phyloP scores from a whole-genome alignment of 306 rosid species.

The Lotus japonicus region DNA sequence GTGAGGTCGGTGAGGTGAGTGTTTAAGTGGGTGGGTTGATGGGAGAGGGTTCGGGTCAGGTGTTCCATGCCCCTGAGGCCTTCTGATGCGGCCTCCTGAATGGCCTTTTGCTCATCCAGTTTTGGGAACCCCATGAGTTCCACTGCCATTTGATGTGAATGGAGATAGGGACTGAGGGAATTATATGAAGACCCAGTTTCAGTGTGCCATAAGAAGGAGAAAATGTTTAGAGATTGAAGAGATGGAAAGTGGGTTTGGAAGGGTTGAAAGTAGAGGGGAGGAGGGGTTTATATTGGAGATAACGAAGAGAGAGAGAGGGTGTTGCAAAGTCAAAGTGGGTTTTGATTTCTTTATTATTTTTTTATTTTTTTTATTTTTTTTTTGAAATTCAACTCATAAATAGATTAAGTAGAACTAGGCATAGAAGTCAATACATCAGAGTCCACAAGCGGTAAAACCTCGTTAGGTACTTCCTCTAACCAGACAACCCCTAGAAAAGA shows the following conservation, averaged over 20 bases:
- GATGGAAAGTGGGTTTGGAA: not conserved
- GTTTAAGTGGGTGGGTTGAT: slow-evolving; percentile 40
- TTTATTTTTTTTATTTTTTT: too few species aligned
- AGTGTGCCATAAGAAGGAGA: not conserved
- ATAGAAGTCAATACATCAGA: too few species aligned
- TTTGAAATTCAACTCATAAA: too few species aligned
- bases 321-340: slow-evolving; percentile 29
- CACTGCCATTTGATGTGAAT: slow-evolving; percentile 52
- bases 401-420: too few species aligned
- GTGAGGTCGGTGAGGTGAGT: slow-evolving; percentile 63
- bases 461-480: too few species aligned
- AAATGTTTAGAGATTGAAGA: not conserved
- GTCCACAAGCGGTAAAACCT: too few species aligned
- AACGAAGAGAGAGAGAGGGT: slow-evolving; percentile 20
- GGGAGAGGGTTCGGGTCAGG: slow-evolving; percentile 52
- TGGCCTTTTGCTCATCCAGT: slow-evolving; percentile 64
- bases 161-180: not conserved
- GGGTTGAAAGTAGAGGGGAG: not conserved
- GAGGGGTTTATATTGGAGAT: slow-evolving; percentile 32
- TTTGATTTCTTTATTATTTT: not conserved
- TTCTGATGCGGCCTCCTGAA: slow-evolving; percentile 87
- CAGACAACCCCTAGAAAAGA: too few species aligned
- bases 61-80: slow-evolving; percentile 83
- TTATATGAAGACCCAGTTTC: slow-evolving; percentile 2
- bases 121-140: slow-evolving; percentile 65